Evolutionary conservation across 345 rosid species (phyloP).

Genomic region (Toxicodendron radicans): DNA sequence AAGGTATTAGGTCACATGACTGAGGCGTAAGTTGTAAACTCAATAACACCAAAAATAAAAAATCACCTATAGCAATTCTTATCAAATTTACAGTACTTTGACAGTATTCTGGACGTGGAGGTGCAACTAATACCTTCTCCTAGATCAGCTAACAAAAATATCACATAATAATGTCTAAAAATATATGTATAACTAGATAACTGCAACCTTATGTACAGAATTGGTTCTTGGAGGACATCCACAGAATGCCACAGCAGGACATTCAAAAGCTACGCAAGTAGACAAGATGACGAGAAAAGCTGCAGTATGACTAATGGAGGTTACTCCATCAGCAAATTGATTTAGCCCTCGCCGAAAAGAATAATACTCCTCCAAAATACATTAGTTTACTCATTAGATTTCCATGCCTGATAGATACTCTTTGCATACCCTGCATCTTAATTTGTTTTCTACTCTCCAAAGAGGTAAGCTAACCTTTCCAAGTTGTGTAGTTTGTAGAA

Average conservation of each 20-base stretch:
- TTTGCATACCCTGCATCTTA: neutral
- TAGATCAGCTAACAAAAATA: neutral
- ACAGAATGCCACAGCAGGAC: neutral
- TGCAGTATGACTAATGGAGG: neutral
- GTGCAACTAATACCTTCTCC: constrained; percentile 1
- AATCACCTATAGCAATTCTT: neutral
- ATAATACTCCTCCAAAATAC: neutral
- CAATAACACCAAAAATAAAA: neutral
- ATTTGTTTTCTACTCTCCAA: neutral
- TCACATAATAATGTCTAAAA: neutral
- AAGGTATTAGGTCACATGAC: constrained; percentile 1
- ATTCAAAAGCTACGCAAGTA: neutral
- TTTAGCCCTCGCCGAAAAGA: neutral
- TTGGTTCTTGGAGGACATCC: neutral
- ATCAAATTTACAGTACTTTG: constrained; percentile 2
- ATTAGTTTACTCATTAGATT: neutral
- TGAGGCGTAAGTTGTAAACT: neutral
- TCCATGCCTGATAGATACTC: neutral
- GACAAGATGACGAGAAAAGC: neutral
- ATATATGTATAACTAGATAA: neutral
- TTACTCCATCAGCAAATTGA: neutral
- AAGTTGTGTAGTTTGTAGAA: neutral
- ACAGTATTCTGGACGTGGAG: neutral
- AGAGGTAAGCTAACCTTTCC: neutral
- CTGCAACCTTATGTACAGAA: neutral